Evolutionary conservation across 768 basidiomycete species (phyloP).

Genomic region (Hygrocybe coccinea): DNA sequence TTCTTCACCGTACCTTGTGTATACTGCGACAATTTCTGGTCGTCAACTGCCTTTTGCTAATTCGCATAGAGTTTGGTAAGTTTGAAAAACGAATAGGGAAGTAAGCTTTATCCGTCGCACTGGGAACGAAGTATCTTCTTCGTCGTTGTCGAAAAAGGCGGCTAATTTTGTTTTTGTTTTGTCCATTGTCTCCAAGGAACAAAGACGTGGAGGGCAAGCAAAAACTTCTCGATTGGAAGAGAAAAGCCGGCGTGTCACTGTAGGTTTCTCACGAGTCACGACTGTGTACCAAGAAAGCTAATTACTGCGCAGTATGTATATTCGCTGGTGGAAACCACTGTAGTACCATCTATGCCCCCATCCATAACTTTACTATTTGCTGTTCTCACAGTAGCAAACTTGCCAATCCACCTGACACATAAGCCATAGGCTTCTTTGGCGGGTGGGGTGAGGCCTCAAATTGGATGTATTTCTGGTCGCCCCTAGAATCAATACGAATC

Average conservation of each 20-base stretch:
- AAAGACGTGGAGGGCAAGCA: too few species aligned
- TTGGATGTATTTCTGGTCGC: slow-evolving; percentile 67
- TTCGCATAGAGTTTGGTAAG: slow-evolving; percentile 54
- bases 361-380: too few species aligned
- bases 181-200: slow-evolving; percentile 43
- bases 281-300: too few species aligned
- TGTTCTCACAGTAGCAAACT: slow-evolving; percentile 60
- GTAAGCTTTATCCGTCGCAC: slow-evolving; percentile 81
- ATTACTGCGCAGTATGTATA: too few species aligned
- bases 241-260: too few species aligned
- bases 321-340: too few species aligned
- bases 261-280: slow-evolving; percentile 1
- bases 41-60: slow-evolving; percentile 83
- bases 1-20: slow-evolving; percentile 82
- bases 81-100: slow-evolving; percentile 46
- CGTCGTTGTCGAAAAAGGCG: slow-evolving; percentile 80
- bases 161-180: slow-evolving; percentile 65
- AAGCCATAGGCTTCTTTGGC: slow-evolving; percentile 91
- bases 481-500: slow-evolving; percentile 80
- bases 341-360: too few species aligned
- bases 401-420: slow-evolving; percentile 61
- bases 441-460: slow-evolving; percentile 89
- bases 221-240: too few species aligned
- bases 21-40: slow-evolving; percentile 81
- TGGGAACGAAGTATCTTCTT: slow-evolving; percentile 82